Evolutionary conservation across 1,284 basidiomycete genomes (phyloP).

Genomic region (Boletus sp.): DNA sequence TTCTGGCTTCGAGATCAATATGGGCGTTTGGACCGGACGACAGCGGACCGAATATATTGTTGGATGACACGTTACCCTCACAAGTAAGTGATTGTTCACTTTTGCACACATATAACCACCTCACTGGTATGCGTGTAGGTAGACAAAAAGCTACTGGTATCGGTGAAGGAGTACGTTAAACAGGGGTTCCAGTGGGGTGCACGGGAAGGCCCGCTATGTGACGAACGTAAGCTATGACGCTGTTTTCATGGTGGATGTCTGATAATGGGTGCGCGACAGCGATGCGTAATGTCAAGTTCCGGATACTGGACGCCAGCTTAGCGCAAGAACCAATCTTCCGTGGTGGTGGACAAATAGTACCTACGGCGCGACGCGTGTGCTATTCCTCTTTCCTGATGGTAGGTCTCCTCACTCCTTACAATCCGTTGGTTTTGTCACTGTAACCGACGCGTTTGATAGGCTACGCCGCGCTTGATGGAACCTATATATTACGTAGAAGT

Average conservation of each 20-base stretch:
- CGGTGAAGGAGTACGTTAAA: constrained; percentile 94
- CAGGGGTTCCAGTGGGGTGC: constrained; percentile 99
- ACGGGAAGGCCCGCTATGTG: constrained; percentile 95
- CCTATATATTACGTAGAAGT: constrained; percentile 99
- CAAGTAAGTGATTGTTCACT: constrained; percentile 56
- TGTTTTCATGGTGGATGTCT: constrained; percentile 7
- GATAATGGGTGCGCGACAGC: constrained; percentile 51
- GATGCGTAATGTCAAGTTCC: constrained; percentile 98
- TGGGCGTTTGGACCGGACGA: constrained; percentile 99
- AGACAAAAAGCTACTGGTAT: constrained; percentile 90
- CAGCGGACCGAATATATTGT: constrained; percentile 88
- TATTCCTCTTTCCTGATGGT: constrained; percentile 99
- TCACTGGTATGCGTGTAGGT: constrained; percentile 49
- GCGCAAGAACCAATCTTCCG: constrained; percentile 97
- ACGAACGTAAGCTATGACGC: constrained; percentile 81
- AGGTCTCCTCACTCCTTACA: constrained; percentile 29
- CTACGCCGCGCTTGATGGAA: constrained; percentile 91
- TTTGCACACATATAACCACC: neutral
- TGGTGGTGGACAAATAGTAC: constrained; percentile 98
- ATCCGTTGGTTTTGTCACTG: constrained; percentile 5
- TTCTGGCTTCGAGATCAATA: constrained; percentile 96
- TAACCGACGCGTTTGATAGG: constrained; percentile 48
- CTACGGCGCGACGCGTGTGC: constrained; percentile 95
- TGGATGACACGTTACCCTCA: constrained; percentile 96
- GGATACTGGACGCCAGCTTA: constrained; percentile 88